phyloP scores from a whole-genome alignment of 768 basidiomycete genomes.

The Termitomyces sp. region DNA sequence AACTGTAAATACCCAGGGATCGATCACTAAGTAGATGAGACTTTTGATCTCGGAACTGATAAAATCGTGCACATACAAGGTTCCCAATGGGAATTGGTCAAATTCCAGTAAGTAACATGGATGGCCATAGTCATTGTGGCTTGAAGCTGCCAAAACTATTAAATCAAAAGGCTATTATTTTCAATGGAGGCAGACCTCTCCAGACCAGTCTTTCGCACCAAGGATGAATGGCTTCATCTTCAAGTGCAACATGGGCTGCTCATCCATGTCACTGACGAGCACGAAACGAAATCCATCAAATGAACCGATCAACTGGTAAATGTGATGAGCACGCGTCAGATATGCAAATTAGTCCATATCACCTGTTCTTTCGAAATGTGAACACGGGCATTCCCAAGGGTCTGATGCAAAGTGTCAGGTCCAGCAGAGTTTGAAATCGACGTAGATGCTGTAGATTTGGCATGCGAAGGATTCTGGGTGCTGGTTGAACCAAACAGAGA shows the following conservation, averaged over 20 bases:
- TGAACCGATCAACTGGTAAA: constrained; percentile 71
- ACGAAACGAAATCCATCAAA: constrained; percentile 92
- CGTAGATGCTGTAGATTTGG: constrained; percentile 2
- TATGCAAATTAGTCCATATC: constrained; percentile 10
- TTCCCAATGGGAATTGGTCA: constrained; percentile 98
- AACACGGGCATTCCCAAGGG: constrained; percentile 36
- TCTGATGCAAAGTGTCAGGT: constrained; percentile 6
- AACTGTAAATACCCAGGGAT: constrained; percentile 89
- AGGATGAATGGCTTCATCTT: constrained; percentile 81
- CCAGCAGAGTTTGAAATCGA: constrained; percentile 8
- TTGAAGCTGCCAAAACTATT: constrained; percentile 52
- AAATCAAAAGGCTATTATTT: not conserved
- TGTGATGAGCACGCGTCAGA: constrained; percentile 2
- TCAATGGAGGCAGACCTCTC: constrained; percentile 49
- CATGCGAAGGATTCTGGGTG: not conserved
- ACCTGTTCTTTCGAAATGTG: constrained; percentile 81
- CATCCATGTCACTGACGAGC: constrained; percentile 91
- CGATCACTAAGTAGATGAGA: constrained; percentile 62
- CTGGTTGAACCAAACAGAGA: constrained; percentile 56
- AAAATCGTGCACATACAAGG: constrained; percentile 49
- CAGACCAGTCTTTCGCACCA: constrained; percentile 90
- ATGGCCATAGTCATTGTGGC: constrained; percentile 78
- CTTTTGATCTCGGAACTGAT: not conserved
- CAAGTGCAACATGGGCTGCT: constrained; percentile 90
- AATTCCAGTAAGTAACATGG: constrained; percentile 92